Evolutionary conservation across 257 asterid genomes (phyloP).

Genomic region (Solanum neorickii): DNA sequence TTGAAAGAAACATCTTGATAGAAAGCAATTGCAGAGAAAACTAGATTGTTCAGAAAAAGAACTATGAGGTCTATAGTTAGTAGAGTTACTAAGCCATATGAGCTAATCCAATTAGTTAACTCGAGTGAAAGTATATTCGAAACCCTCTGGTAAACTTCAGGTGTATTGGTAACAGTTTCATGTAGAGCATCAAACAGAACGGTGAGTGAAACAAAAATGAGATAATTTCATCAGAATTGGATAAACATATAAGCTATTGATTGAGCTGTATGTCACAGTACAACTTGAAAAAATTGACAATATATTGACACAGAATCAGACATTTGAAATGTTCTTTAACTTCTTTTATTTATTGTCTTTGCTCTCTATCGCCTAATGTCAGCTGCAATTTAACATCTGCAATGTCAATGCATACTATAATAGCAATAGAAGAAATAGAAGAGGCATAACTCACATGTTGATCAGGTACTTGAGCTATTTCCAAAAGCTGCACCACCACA

Average conservation of each 20-base stretch:
- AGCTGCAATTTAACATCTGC: not conserved
- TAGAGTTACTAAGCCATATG: not conserved
- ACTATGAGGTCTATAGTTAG: not conserved
- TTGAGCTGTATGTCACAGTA: not conserved
- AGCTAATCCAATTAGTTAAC: not conserved
- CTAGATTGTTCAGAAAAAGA: not conserved
- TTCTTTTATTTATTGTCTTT: not conserved
- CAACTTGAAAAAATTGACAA: not conserved
- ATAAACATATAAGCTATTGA: not conserved
- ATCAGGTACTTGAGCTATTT: constrained; percentile 97
- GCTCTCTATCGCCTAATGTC: not conserved
- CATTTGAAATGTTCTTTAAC: not conserved
- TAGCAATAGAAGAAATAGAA: not conserved
- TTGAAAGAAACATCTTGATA: not conserved
- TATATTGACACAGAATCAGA: not conserved
- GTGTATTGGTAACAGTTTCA: not conserved
- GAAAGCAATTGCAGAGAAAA: not conserved
- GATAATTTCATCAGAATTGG: not conserved
- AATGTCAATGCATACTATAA: not conserved
- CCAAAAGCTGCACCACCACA: constrained; percentile 74
- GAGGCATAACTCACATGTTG: constrained; percentile 59
- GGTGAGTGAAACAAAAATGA: not conserved
- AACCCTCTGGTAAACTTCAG: not conserved
- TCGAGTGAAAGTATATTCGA: not conserved
- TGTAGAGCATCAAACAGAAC: not conserved